Conservation (phyloP, 257 asterid species). For the Scutellaria galericulata region DNA sequence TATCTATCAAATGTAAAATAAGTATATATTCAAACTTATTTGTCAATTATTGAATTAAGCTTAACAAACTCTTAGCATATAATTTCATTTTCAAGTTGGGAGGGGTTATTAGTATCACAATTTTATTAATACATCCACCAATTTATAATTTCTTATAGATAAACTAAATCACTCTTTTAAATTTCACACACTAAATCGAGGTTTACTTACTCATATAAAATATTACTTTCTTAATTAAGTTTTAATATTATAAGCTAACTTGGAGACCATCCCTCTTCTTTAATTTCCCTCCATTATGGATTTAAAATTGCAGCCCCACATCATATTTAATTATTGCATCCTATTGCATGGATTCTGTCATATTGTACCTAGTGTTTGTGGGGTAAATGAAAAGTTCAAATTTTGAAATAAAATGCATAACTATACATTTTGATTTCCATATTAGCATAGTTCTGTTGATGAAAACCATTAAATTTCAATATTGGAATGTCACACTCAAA, state of each 20-base stretch:
- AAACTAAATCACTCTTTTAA: too few relatives aligned
- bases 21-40: too few relatives aligned
- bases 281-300: slow-evolving; percentile 38
- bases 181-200: too few relatives aligned
- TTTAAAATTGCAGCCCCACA: slow-evolving; percentile 31
- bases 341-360: not conserved
- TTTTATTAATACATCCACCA: too few relatives aligned
- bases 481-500: too few relatives aligned
- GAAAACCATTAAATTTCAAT: too few relatives aligned
- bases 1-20: too few relatives aligned
- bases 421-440: not conserved
- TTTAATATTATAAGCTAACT: not conserved
- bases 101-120: too few relatives aligned
- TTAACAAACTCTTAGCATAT: too few relatives aligned
- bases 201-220: not conserved
- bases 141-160: too few relatives aligned
- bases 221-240: not conserved
- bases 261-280: not conserved
- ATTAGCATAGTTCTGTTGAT: not conserved
- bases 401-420: slow-evolving; percentile 17
- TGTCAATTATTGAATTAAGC: too few relatives aligned
- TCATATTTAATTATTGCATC: not conserved
- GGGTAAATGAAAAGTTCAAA: slow-evolving; percentile 26
- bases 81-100: too few relatives aligned
- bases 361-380: slow-evolving; percentile 18